Percentiles rank a stretch among this genome's conserved stretches.
phyloP scores from a whole-genome alignment of 768 basidiomycete species.

The Kwoniella sp. region DNA sequence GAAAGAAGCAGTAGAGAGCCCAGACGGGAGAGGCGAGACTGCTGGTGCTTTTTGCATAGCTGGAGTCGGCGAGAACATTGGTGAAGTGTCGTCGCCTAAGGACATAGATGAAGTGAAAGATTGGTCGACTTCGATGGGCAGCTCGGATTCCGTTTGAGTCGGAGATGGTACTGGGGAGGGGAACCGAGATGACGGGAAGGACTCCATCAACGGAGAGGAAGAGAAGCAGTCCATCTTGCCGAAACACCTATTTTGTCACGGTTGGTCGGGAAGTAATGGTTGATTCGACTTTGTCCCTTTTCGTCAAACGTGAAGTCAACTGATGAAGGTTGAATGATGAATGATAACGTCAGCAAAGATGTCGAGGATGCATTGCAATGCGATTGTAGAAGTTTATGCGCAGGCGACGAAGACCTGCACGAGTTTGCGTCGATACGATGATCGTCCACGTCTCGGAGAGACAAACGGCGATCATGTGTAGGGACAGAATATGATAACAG shows the following conservation, averaged over 20 bases:
- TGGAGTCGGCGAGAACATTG: constrained; percentile 27
- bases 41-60: constrained; percentile 7
- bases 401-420: no score
- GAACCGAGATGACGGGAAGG: constrained; percentile 42
- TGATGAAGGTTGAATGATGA: background rate
- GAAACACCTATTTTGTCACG: background rate
- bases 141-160: constrained; percentile 43
- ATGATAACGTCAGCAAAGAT: background rate
- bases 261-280: background rate
- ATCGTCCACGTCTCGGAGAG: background rate
- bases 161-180: constrained; percentile 46
- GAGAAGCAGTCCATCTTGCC: constrained; percentile 37
- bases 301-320: background rate
- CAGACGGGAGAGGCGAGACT: constrained; percentile 15
- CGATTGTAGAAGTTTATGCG: no score
- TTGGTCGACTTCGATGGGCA: constrained; percentile 50
- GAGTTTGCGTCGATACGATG: no score
- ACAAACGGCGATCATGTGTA: background rate
- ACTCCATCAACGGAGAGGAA: constrained; percentile 45
- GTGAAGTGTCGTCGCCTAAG: constrained; percentile 28
- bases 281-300: background rate
- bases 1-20: constrained; percentile 10
- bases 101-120: constrained; percentile 54
- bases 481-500: background rate
- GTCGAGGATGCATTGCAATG: background rate